phyloP scores from a whole-genome alignment of 78 protist genomes.

The Creolimax fragrantissima region DNA sequence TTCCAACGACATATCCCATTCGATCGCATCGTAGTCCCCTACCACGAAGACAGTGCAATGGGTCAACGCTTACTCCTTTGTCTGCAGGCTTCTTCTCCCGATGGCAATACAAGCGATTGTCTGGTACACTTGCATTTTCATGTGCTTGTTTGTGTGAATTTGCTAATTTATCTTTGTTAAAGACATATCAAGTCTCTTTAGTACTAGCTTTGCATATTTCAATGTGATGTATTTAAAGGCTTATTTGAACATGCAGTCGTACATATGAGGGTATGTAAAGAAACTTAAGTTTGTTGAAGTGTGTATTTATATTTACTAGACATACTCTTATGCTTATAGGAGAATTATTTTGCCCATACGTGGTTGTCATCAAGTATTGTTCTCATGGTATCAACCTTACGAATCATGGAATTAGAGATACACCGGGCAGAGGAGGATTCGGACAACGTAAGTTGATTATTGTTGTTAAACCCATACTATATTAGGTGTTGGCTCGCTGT shows the following conservation, averaged over 20 bases:
- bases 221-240: too few species aligned
- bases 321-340: background rate
- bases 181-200: background rate
- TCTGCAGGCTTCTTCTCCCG: background rate
- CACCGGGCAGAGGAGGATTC: background rate
- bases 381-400: background rate
- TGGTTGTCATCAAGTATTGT: background rate
- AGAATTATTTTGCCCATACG: too few species aligned
- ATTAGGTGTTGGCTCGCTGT: background rate
- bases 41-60: background rate
- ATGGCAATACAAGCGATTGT: background rate
- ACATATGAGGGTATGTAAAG: background rate
- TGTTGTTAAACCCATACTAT: too few species aligned
- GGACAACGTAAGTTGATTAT: background rate
- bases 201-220: too few species aligned
- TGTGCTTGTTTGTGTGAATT: background rate
- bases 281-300: background rate
- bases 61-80: background rate
- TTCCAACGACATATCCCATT: background rate
- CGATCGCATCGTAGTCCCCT: background rate
- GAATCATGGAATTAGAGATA: background rate
- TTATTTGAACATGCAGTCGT: too few species aligned
- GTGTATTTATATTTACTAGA: background rate
- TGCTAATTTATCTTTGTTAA: background rate
- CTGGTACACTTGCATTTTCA: background rate